Evolutionary conservation across 768 basidiomycete genomes (phyloP).

Genomic region (Lyophyllum shimeji): DNA sequence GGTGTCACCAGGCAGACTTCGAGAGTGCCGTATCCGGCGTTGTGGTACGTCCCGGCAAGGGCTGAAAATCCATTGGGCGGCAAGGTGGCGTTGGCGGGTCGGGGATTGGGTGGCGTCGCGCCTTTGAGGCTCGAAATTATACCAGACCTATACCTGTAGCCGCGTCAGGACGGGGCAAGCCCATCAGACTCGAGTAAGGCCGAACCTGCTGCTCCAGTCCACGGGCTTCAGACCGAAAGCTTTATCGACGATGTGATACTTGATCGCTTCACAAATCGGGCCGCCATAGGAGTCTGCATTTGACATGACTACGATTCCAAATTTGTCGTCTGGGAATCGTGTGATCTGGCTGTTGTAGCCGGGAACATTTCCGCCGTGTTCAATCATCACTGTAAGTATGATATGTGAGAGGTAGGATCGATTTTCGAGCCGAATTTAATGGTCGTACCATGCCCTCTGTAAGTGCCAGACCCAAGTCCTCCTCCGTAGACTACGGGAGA

Average conservation of each 20-base stretch:
- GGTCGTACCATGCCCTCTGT: constrained; percentile 18
- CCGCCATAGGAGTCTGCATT: constrained; percentile 22
- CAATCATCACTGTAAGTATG: constrained; percentile 13
- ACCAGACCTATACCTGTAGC: no score
- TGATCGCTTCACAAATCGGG: constrained; percentile 14
- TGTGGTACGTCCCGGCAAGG: constrained; percentile 17
- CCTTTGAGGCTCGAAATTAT: no score
- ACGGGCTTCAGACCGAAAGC: constrained; percentile 19
- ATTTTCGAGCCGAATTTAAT: no score
- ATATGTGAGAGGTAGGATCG: no score
- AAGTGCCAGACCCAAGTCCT: constrained; percentile 17
- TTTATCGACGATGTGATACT: constrained; percentile 21
- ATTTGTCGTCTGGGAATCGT: constrained; percentile 18
- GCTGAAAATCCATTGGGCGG: constrained; percentile 13
- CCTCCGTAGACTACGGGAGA: constrained; percentile 24
- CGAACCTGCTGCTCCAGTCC: constrained; percentile 18
- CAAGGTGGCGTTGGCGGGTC: constrained; percentile 13
- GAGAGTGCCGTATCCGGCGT: constrained; percentile 16
- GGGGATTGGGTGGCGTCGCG: no score
- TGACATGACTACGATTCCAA: constrained; percentile 20
- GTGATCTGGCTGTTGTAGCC: constrained; percentile 14
- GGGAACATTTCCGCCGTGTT: constrained; percentile 14
- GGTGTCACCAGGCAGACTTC: constrained; percentile 21
- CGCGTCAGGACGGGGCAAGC: no score
- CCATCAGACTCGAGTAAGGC: no score